A percentile compares a stretch with the other conserved stretches of the same genome.
phyloP scores from a whole-genome alignment of 352 stramenopile genomes.

The Pythium sukuiense region DNA sequence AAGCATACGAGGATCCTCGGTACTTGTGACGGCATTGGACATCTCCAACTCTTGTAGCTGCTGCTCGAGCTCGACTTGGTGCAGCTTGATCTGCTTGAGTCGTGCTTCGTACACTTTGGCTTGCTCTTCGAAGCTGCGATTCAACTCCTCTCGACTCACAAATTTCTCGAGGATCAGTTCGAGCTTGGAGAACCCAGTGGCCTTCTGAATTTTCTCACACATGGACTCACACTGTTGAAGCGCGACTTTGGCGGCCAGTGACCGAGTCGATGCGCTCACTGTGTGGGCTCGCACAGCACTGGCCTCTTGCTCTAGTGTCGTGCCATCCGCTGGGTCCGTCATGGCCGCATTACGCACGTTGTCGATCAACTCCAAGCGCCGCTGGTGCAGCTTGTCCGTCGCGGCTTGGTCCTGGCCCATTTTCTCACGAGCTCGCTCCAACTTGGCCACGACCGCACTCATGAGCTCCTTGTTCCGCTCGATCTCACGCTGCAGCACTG shows the following conservation, averaged over 20 bases:
- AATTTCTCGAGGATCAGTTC: slow-evolving; percentile 83
- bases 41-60: slow-evolving; percentile 65
- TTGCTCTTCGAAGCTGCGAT: slow-evolving; percentile 81
- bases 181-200: slow-evolving; percentile 76
- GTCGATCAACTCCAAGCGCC: slow-evolving; percentile 73
- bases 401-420: slow-evolving; percentile 66
- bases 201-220: slow-evolving; percentile 83
- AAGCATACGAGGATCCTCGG: slow-evolving; percentile 63
- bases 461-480: slow-evolving; percentile 67
- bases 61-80: slow-evolving; percentile 67
- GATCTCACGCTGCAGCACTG: slow-evolving; percentile 45
- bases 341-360: slow-evolving; percentile 38
- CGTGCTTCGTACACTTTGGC: slow-evolving; percentile 76
- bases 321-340: slow-evolving; percentile 15
- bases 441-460: slow-evolving; percentile 61
- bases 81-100: slow-evolving; percentile 80
- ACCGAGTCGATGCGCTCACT: slow-evolving; percentile 44
- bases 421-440: slow-evolving; percentile 61
- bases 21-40: slow-evolving; percentile 49
- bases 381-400: slow-evolving; percentile 68
- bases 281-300: slow-evolving; percentile 30
- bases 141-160: slow-evolving; percentile 70
- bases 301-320: slow-evolving; percentile 28
- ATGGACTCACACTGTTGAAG: slow-evolving; percentile 81
- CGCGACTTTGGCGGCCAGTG: slow-evolving; percentile 66